Base-by-base conservation (phyloP, 1,139 yeast genomes). In the Kodamaea sp. region DNA sequence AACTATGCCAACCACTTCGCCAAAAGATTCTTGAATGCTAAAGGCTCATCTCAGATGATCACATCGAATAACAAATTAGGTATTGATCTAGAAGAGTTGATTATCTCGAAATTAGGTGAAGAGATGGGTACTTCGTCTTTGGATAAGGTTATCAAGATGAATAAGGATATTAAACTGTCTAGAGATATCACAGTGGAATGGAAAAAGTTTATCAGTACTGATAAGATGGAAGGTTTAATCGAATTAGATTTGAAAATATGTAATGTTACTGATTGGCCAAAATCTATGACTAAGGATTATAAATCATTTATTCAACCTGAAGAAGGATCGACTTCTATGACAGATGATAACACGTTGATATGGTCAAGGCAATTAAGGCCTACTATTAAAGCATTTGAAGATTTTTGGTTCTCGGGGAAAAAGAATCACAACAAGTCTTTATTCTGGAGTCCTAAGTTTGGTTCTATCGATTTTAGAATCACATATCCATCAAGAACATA, bases 1-100 rank as follows among this genome's bases (percentile, higher is more conserved):
- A 82, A 84, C 47, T 92, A 88, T 61, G 90, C 90, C 50, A 85
- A 84, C 40, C 96, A 88, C 63, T 73, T 92, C 47, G 97, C 97
- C 1, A 88, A 87, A 56, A 68, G 98, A 43, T 70, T 92, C 39
- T 81, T 86, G 41, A 79, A 73, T 42, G 53, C 73, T 9, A 76
- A 75, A 44, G 58, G 60, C 1, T 45, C 55, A 20, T 44, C 57
- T 3, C 50, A 46, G 31, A 39, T 43, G 3, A 43, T 44, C 7
- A 39, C 41, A 6, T 32, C 52, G 1, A 48, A 45, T 20, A 45
- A 41, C 31, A 52, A 49, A 33, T 41, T 55, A 37, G 76, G 81
- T 0, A 62, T 72, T 4, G 94, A 86, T 43, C 63, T 83, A 7
- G 97, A 90, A 57, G 81, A 81, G 50, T 64, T 74, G 40, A 70